Base-by-base conservation (phyloP, 2,329 filamentous ascomycete species). In the Trichophaea hybrida region DNA sequence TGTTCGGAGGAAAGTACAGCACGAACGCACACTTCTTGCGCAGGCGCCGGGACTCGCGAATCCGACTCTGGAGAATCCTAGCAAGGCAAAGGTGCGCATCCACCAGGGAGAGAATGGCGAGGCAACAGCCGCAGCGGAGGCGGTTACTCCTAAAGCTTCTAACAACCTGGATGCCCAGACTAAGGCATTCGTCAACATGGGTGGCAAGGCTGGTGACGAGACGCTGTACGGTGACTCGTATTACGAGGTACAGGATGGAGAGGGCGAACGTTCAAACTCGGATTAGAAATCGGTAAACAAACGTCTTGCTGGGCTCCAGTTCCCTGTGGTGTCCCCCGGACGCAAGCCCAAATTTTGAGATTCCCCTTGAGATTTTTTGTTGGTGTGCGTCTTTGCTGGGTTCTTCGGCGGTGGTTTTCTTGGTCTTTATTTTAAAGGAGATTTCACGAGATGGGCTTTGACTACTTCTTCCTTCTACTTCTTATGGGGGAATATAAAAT, bases 21-120 rank as follows among this genome's bases (percentile, higher is more conserved):
- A 93, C 12, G 87, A 97, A 73, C 82, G 93, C 52, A 98, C 93
- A 0, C 74, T 97, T 57, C 78, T 98, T 32, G 64, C 66, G 15
- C 62, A 68, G 50, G 60, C 60, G 5, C 60, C 60, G 4, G 49
- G 49, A n/a, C 51, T 59, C 53, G 46, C 63, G 34, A 68, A 64
- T 50, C 43, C 52, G 5, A 55, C 34, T 6, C 35, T 17, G n/a
- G 15, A 33, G 43, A 60, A 60, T 8, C 54, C 58, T 5, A 40
- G 17, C 15, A 51, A 57, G 17, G 49, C 32, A 5, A 53, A 49
- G 37, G 55, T 50, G 8, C 35, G 8, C 15, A n/a, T 31, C 15
- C 10, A 40, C 34, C 53, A 55, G 53, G 10, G 10, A 12, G 40
- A 50, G 24, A 50, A 49, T 15, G 55, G 43, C 17, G 44, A 10